Percentiles rank a stretch among this genome's conserved stretches.
Conservation (phyloP, 225 moss, liverwort and hornwort species). For the Anthoceros angustus region DNA sequence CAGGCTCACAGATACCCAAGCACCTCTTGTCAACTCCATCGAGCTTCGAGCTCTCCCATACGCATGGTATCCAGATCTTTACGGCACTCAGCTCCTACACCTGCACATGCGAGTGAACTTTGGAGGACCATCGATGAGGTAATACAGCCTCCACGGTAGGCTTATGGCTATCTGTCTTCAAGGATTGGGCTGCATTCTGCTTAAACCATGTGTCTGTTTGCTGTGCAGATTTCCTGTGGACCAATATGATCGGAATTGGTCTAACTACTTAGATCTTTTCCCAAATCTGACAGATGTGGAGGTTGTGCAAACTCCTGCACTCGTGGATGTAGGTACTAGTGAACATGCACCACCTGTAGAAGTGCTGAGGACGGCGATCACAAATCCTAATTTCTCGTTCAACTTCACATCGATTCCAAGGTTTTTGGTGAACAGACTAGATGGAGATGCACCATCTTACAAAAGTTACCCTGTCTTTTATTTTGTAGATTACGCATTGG, state of each 20-base stretch:
- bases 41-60: background rate
- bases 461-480: background rate
- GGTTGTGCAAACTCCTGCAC: background rate
- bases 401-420: background rate
- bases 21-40: conserved; percentile 1
- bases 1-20: background rate
- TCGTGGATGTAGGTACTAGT: background rate
- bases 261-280: background rate
- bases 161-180: background rate
- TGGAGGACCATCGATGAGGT: background rate
- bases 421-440: background rate
- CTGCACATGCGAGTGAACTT: background rate
- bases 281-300: background rate
- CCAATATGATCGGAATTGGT: background rate
- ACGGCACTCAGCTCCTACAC: background rate
- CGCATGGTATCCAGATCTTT: background rate
- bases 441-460: background rate
- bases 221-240: background rate
- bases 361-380: background rate
- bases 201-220: background rate
- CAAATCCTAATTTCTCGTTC: background rate
- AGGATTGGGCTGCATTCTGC: background rate
- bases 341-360: background rate
- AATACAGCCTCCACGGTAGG: background rate
- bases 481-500: background rate